Evolutionary conservation across 2,329 filamentous ascomycete genomes (phyloP), one percentile per base, ranked within the genome.

Genomic region (Claviceps sorghi): DNA sequence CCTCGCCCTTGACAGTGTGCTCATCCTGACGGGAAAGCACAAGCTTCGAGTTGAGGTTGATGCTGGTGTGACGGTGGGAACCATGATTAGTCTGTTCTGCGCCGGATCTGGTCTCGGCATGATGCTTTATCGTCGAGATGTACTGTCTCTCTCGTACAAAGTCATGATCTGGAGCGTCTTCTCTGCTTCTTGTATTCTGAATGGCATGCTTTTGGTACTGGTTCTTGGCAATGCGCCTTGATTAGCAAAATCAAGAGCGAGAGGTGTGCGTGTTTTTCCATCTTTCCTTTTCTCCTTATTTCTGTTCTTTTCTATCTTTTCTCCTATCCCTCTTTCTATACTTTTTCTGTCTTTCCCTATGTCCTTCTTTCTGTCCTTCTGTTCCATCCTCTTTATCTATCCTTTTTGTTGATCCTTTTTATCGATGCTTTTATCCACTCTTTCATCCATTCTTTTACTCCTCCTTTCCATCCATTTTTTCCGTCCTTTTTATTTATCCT

Each of bases 1-100:
- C 9, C 74, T 88, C 38, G 64, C 76, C 48, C 75, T 91, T 34
- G 78, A 84, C 0, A 73, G 73, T 40, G 72, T 84, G 10, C 75
- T 93, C 40, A 79, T 86, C 34, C 68, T 72, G 15, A 86, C 86
- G 1, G 86, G 85, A 9, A 75, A 78, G 47, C 82, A 80, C 62
- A 84, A 78, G 63, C 73, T 84, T 57, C 73, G 77, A 4, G 73
- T 80, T n/a, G 80, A 87, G 64, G 86, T 91, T 3, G 84, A 90
- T 59, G 79, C 78, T 0, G 86, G 82, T 9, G 83, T 86, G 2
- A 74, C 86, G 1, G 72, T 87, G 42, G 86, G 84, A 10, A 80
- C 84, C 17, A 74, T 86, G 34, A 72, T 78, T 32, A 86, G 82
- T 56, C 64, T 89, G 42, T 74, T 81, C 54, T 81, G 81, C 59